Evolutionary conservation across 2,329 filamentous ascomycete species (phyloP), one percentile per base, ranked within the genome.

Genomic region (Monosporascus sp.): DNA sequence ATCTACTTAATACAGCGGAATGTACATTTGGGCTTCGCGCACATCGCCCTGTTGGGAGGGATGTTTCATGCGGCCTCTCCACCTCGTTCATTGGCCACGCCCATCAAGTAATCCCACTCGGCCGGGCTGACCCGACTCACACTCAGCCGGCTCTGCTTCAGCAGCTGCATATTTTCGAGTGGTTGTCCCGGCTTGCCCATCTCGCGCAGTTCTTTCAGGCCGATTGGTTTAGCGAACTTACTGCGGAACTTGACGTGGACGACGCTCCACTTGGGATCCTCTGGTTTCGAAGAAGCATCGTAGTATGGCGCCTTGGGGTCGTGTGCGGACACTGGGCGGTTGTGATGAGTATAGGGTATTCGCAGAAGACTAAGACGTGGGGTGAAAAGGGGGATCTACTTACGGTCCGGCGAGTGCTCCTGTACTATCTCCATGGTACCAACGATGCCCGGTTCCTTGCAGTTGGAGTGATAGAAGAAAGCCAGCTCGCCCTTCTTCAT

Each of bases 401-500:
- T 73, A 89, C 88, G 73, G 64, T 99, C 94, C 8, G 89, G 80
- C 2, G 87, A 86, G 60, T 90, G 88, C 67, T 96, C 92, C 59
- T 83, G 79, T 17, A 95, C 91, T 58, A 99, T 88, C 64, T 94
- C 88, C 88, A 96, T 92, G 19, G 87, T 82, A 2, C 92, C 92
- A 1, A 87, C 91, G 48, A 97, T 91, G 2, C 89, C 93, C 0
- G 92, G 91, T 24, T 87, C 82, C 68, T 95, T 96, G 72, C 89
- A 94, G 64, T 94, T 96, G 47, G 89, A 96, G 72, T 97, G 93
- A 68, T 97, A 97, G 74, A 99, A 97, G 74, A 99, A 97, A 26
- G 91, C 92, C 35, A 92, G 78, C 66, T 99, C 94, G 49, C 92
- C 92, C 52, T 86, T 85, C 63, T 89, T 91, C 94, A 99, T 99